Evolutionary conservation across 176 grass and related monocot species (phyloP).

Genomic region (Triticum timopheevii): DNA sequence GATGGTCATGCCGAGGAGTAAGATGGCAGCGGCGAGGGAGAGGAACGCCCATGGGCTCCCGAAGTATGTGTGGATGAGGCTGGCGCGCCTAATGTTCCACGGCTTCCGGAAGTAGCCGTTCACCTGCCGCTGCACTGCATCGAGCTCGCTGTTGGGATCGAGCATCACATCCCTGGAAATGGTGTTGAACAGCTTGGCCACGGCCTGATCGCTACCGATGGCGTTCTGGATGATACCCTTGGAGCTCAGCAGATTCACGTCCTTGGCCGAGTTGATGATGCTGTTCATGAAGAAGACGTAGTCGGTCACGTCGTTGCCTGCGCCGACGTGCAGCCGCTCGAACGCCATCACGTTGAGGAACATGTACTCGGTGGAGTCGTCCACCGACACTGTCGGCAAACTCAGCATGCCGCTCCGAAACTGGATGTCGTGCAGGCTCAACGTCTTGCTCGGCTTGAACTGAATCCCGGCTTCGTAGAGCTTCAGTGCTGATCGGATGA

Average conservation of each 20-base stretch:
- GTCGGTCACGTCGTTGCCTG: slow-evolving; percentile 64
- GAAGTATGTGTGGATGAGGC: background rate
- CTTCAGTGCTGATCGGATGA: slow-evolving; percentile 51
- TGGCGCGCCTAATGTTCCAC: background rate
- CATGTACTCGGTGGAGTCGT: slow-evolving; percentile 79
- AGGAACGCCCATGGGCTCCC: background rate
- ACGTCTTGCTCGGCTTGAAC: slow-evolving; percentile 27
- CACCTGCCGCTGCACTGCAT: background rate
- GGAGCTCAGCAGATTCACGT: background rate
- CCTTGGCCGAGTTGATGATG: background rate
- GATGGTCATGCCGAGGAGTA: background rate
- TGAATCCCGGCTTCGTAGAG: slow-evolving; percentile 53
- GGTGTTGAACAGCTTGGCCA: background rate
- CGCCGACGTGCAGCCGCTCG: slow-evolving; percentile 63
- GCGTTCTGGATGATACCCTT: background rate
- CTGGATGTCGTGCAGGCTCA: background rate
- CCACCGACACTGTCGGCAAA: slow-evolving; percentile 51
- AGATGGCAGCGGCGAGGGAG: background rate
- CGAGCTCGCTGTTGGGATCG: background rate
- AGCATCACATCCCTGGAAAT: background rate
- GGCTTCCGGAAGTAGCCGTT: background rate
- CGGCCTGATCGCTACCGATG: background rate
- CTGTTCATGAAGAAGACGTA: background rate
- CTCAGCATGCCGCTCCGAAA: slow-evolving; percentile 16
- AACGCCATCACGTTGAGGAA: slow-evolving; percentile 89